Evolutionary conservation across 164 flowering plant genomes (phyloP), one percentile per base, ranked within the genome.

Genomic region (Macadamia integrifolia): DNA sequence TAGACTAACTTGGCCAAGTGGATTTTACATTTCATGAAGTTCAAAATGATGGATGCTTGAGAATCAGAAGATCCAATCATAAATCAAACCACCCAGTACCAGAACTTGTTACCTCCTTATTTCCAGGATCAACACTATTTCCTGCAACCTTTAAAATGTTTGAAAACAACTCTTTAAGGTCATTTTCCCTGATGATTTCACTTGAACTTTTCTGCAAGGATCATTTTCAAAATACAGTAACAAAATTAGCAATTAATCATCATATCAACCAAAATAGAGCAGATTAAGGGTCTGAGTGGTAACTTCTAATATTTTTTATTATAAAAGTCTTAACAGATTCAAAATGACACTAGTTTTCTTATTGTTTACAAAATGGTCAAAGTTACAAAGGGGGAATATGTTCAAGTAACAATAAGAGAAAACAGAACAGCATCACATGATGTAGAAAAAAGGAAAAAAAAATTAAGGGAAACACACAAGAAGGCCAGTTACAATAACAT

Each of bases 141-240:
- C 66, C 72, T 8, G 80, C 73, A 50, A 83, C 49, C 56, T 85
- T 79, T 69, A 80, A 75, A 61, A 88, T 67, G 66, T 75, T 78
- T n/a, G 73, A 57, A 61, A 78, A 80, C 70, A 92, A 52, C 69
- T 69, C 75, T 75, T 85, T 87, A 9, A 86, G 40, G 80, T 89
- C 93, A 74, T 63, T 74, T 62, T 74, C 80, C 48, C 14, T 70
- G 40, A 64, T 12, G 23, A 35, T 57, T 62, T 76, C 76, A 28
- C 69, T 77, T 32, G 70, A 62, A 67, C 74, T 72, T 52, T 67
- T 65, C 88, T 87, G 82, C 74, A 74, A 3, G 29, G 53, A 66
- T 58, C 58, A 69, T 42, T 8, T 50, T 62, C 35, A 63, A 12
- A 67, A 69, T n/a, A 31, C 42, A 70, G 42, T 18, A 63, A 5